Conservation (phyloP, 495 filamentous ascomycete species). For the Hypoxylon fragiforme region DNA sequence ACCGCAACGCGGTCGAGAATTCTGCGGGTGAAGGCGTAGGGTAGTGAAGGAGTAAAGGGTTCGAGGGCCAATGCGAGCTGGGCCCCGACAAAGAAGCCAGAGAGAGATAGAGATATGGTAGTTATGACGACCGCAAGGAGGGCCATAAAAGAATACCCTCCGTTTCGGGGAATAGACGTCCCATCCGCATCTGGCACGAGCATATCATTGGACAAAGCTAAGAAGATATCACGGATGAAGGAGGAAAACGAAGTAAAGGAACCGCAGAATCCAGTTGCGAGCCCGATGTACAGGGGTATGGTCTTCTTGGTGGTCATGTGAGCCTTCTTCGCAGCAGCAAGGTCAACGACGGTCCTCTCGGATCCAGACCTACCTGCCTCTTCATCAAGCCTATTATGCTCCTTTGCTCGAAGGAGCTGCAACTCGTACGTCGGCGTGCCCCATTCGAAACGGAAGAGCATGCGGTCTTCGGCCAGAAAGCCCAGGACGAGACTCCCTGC, state of each 20-base stretch:
- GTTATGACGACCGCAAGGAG: constrained; percentile 68
- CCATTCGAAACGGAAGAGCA: constrained; percentile 73
- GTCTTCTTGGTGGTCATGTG: constrained; percentile 72
- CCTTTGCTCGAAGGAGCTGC: constrained; percentile 36
- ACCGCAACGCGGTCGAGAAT: constrained; percentile 66
- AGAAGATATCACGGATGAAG: constrained; percentile 82
- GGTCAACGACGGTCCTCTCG: constrained; percentile 27
- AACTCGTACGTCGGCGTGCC: constrained; percentile 44
- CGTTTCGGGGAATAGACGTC: constrained; percentile 56
- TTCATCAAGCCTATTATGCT: constrained; percentile 37
- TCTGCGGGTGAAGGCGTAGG: constrained; percentile 57
- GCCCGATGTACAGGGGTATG: constrained; percentile 86
- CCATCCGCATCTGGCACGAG: constrained; percentile 29
- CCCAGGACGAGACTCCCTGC: constrained; percentile 83
- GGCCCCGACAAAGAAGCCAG: constrained; percentile 70
- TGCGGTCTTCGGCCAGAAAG: constrained; percentile 78
- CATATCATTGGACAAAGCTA: constrained; percentile 79
- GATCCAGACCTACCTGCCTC: constrained; percentile 33
- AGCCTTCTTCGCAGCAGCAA: constrained; percentile 50
- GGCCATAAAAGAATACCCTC: constrained; percentile 82
- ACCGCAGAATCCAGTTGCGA: constrained; percentile 93
- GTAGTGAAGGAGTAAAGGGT: constrained; percentile 58
- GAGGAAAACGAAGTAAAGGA: constrained; percentile 90
- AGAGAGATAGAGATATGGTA: constrained; percentile 69
- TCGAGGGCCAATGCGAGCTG: constrained; percentile 73